Evolutionary conservation across 768 basidiomycete genomes (phyloP).

Genomic region (Boletus rubroflammeus): DNA sequence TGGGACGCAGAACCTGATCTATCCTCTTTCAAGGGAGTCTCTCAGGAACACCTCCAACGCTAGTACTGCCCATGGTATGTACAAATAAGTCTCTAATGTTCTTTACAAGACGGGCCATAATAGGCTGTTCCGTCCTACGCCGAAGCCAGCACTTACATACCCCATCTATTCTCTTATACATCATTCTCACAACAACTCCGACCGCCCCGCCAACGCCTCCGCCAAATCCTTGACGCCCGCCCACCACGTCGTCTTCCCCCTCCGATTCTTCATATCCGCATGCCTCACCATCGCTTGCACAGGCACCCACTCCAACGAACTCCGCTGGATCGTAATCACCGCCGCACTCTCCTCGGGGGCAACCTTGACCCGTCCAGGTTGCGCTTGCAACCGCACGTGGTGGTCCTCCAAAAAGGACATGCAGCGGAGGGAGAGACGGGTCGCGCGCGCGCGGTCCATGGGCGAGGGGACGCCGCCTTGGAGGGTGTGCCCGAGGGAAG

Average conservation of each 20-base stretch:
- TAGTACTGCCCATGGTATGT: too few species aligned
- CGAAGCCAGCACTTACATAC: not conserved
- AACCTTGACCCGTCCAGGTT: constrained; percentile 50
- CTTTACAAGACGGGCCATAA: not conserved
- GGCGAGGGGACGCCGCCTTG: constrained; percentile 97
- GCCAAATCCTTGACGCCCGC: constrained; percentile 58
- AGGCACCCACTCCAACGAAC: constrained; percentile 75
- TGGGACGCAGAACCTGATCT: too few species aligned
- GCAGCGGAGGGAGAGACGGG: constrained; percentile 85
- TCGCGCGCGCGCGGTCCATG: constrained; percentile 86
- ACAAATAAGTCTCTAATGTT: too few species aligned
- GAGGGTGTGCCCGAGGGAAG: constrained; percentile 94
- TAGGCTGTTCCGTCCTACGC: not conserved
- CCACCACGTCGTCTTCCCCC: constrained; percentile 85
- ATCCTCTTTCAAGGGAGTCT: too few species aligned
- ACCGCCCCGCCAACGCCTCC: constrained; percentile 68
- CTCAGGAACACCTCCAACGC: too few species aligned
- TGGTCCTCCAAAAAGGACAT: constrained; percentile 92
- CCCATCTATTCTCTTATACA: constrained; percentile 7
- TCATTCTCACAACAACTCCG: constrained; percentile 41
- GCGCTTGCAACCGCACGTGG: constrained; percentile 51
- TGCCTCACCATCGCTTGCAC: constrained; percentile 80
- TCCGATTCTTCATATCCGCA: constrained; percentile 87
- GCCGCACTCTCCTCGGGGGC: constrained; percentile 70
- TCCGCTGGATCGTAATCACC: constrained; percentile 88